Percentiles rank a stretch among this genome's conserved stretches.
Evolutionary conservation across 2,329 filamentous ascomycete genomes (phyloP).

Genomic region (Zasmidium cellare): DNA sequence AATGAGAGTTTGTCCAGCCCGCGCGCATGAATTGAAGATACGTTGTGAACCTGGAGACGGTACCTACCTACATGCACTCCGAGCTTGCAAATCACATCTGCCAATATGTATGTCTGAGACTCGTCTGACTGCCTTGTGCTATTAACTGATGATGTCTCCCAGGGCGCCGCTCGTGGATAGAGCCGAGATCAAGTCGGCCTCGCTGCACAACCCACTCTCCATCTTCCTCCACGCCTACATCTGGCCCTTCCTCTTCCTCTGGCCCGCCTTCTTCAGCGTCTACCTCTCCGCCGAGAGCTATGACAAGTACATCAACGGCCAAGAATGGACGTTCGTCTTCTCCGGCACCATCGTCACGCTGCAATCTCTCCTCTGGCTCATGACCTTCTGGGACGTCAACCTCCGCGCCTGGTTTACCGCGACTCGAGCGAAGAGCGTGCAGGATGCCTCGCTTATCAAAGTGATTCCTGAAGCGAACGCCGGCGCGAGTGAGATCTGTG

Average conservation of each 20-base stretch:
- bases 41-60: not conserved
- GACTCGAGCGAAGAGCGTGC: slow-evolving; percentile 65
- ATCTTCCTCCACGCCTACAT: slow-evolving; percentile 81
- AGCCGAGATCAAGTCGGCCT: slow-evolving; percentile 81
- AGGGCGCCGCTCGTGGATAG: slow-evolving; percentile 83
- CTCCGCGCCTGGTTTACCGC: slow-evolving; percentile 80
- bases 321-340: slow-evolving; percentile 98
- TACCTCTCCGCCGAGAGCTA: slow-evolving; percentile 84
- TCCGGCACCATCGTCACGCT: slow-evolving; percentile 81
- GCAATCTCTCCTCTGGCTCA: slow-evolving; percentile 89
- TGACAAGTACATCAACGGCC: slow-evolving; percentile 85
- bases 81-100: not conserved
- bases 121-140: not conserved
- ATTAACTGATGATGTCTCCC: slow-evolving; percentile 13
- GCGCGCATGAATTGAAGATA: not conserved
- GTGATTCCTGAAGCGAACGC: slow-evolving; percentile 88
- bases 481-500: slow-evolving; percentile 83
- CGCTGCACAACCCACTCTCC: slow-evolving; percentile 83
- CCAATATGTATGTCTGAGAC: too few species aligned
- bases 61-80: not conserved
- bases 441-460: slow-evolving; percentile 83
- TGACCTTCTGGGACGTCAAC: slow-evolving; percentile 96
- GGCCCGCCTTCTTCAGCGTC: slow-evolving; percentile 87
- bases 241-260: slow-evolving; percentile 88
- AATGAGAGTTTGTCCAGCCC: not conserved